These are phyloP conservation scores for Curvularia hawaiiensis DNA, from an alignment of 2,329 filamentous ascomycete species.

Conservation along the genomic window DNA sequence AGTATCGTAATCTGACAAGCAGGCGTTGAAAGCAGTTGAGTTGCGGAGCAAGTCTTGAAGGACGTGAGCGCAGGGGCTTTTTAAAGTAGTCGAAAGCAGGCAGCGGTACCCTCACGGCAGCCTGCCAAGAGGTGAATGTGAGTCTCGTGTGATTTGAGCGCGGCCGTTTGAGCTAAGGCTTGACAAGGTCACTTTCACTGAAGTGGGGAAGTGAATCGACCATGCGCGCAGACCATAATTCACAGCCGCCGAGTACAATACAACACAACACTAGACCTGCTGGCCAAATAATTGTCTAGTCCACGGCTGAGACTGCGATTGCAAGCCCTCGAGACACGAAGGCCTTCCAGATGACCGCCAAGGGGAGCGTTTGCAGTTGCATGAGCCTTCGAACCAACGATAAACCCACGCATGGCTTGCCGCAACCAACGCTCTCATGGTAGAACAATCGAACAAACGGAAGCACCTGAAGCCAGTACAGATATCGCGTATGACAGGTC, in stretches of 20 bases:
- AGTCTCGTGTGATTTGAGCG: constrained; percentile 18
- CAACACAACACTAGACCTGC: constrained; percentile 4
- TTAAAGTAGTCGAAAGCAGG: constrained; percentile 19
- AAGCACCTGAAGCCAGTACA: constrained; percentile 3
- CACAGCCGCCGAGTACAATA: constrained; percentile 14
- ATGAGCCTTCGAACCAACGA: constrained; percentile 5
- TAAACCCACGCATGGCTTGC: constrained; percentile 3
- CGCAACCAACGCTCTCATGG: not conserved
- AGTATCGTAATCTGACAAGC: not conserved
- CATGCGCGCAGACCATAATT: constrained; percentile 16
- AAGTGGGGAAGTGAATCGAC: constrained; percentile 11
- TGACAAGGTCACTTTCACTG: constrained; percentile 18
- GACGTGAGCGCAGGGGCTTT: constrained; percentile 28
- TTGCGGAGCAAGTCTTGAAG: constrained; percentile 30
- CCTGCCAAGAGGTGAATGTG: constrained; percentile 25
- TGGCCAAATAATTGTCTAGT: constrained; percentile 7
- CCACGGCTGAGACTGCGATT: constrained; percentile 9
- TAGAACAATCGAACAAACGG: constrained; percentile 7
- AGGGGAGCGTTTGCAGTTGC: constrained; percentile 15
- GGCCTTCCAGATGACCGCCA: constrained; percentile 16
- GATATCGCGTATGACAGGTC: not conserved
- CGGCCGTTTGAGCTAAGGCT: constrained; percentile 26
- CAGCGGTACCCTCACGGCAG: constrained; percentile 9
- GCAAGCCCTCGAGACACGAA: constrained; percentile 4
- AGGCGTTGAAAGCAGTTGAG: constrained; percentile 1